These are phyloP conservation scores for Rhododendron simsii DNA, from an alignment of 148 eudicot species.

Conservation along the genomic window DNA sequence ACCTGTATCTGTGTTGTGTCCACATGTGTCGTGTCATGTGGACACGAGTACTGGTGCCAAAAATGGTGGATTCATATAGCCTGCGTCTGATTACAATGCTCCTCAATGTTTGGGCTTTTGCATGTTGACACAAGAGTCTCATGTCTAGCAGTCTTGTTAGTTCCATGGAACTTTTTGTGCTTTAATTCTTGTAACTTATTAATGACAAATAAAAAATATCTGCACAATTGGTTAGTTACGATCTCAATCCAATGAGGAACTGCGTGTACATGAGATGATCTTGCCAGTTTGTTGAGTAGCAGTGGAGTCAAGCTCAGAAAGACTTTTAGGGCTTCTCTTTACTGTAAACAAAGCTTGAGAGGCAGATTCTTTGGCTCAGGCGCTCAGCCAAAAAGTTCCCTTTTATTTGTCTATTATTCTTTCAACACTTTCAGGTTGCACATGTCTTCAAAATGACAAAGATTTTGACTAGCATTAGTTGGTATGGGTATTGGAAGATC, in stretches of 20 bases:
- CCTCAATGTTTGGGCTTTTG: neutral
- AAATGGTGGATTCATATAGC: neutral
- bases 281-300: neutral
- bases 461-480: neutral
- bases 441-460: neutral
- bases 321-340: neutral
- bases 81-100: neutral
- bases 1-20: neutral
- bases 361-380: neutral
- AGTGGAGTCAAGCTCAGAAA: neutral
- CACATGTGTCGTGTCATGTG: neutral
- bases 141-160: neutral
- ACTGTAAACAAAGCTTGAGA: neutral
- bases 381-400: neutral
- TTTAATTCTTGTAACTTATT: neutral
- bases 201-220: neutral
- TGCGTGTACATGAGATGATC: neutral
- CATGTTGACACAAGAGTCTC: neutral
- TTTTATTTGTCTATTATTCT: neutral
- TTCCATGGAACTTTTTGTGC: neutral
- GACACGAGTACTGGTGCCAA: neutral
- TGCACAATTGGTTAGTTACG: neutral
- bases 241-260: neutral
- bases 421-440: neutral
- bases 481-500: neutral